These are phyloP conservation scores for Escallonia rubra DNA, from an alignment of 129 eudicot species.

Conservation along the genomic window DNA sequence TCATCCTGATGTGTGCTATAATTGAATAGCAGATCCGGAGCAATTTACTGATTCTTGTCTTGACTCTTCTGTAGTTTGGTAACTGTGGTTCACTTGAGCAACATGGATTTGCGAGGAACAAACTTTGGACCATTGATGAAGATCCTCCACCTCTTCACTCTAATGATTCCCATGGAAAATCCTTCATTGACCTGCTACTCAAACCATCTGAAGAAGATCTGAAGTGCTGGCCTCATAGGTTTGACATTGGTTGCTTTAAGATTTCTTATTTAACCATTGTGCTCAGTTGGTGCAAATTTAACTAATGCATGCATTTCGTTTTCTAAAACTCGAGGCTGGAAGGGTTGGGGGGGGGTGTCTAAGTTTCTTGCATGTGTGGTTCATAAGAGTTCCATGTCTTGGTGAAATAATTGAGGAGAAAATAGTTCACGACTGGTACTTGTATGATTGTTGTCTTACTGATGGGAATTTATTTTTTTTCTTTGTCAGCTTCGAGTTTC, in stretches of 20 bases:
- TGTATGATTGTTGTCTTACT: slow-evolving; percentile 2
- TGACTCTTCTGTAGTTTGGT: slow-evolving; percentile 48
- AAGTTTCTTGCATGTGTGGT: too few species aligned
- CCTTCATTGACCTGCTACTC: slow-evolving; percentile 74
- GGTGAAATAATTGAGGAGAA: background rate
- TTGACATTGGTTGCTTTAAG: slow-evolving; percentile 1
- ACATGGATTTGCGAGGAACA: slow-evolving; percentile 87
- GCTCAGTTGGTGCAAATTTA: too few species aligned
- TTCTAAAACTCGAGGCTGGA: too few species aligned
- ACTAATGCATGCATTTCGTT: too few species aligned
- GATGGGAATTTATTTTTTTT: background rate
- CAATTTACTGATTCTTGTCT: slow-evolving; percentile 6
- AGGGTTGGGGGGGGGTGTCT: too few species aligned
- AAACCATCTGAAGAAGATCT: slow-evolving; percentile 85
- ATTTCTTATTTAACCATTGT: background rate
- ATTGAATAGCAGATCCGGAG: background rate
- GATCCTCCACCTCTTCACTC: slow-evolving; percentile 69
- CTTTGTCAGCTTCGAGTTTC: slow-evolving; percentile 75
- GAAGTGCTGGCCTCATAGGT: slow-evolving; percentile 90
- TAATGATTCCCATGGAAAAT: slow-evolving; percentile 55
- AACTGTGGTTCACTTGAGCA: slow-evolving; percentile 75
- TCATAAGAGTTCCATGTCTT: background rate
- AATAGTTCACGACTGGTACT: background rate
- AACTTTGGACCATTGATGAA: slow-evolving; percentile 64
- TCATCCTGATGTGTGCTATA: background rate